These are phyloP conservation scores for Pestalotiopsis sp. DNA, from an alignment of 2,329 filamentous ascomycete species.

Conservation along the genomic window DNA sequence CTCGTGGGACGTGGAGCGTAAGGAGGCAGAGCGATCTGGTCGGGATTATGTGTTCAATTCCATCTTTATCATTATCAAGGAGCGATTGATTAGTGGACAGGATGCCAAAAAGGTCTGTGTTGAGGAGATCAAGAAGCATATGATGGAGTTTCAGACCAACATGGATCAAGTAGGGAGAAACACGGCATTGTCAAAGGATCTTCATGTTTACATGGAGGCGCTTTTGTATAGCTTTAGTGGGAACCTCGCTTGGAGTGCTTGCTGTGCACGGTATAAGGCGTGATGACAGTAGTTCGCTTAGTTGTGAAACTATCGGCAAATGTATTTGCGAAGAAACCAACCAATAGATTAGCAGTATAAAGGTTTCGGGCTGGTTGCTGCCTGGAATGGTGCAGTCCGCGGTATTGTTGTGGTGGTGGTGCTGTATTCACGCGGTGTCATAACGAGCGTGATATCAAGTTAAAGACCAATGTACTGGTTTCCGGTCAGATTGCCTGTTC, in stretches of 20 bases:
- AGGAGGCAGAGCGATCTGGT: conserved; percentile 28
- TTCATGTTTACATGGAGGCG: not conserved
- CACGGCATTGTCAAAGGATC: not conserved
- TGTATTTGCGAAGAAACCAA: no score
- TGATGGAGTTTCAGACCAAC: not conserved
- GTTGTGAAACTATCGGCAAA: no score
- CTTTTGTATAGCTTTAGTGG: conserved; percentile 2
- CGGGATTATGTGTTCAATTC: conserved; percentile 38
- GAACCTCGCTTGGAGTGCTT: conserved; percentile 3
- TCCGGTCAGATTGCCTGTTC: not conserved
- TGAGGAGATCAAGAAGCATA: conserved; percentile 9
- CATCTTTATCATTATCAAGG: conserved; percentile 42
- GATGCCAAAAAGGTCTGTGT: conserved; percentile 20
- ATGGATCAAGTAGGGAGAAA: not conserved
- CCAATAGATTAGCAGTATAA: no score
- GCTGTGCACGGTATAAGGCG: no score
- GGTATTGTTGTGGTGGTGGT: not conserved
- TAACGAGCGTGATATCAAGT: not conserved
- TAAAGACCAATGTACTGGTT: not conserved
- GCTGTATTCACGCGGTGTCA: not conserved
- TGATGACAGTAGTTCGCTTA: no score
- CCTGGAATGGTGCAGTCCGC: not conserved
- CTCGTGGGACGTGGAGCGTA: conserved; percentile 38
- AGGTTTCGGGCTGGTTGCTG: not conserved
- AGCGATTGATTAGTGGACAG: conserved; percentile 28